phyloP scores from a whole-genome alignment of 345 rosid genomes.

The Salix viminalis region DNA sequence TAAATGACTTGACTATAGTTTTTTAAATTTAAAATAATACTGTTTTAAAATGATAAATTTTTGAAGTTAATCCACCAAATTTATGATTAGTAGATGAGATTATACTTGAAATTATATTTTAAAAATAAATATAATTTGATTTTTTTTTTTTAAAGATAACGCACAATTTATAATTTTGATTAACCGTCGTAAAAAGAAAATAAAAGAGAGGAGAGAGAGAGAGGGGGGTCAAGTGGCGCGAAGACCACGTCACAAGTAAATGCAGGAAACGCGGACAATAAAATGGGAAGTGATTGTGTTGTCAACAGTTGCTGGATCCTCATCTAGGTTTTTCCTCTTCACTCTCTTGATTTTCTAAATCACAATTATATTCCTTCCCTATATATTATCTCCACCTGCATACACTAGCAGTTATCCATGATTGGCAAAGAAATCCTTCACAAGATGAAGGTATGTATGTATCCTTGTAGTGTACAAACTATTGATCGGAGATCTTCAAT shows the following conservation, averaged over 20 bases:
- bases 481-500: not conserved
- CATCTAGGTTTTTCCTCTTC: not conserved
- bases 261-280: not conserved
- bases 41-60: too few relatives aligned
- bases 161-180: too few relatives aligned
- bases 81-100: too few relatives aligned
- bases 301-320: not conserved
- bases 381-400: not conserved
- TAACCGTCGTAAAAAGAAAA: too few relatives aligned
- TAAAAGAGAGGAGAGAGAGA: too few relatives aligned
- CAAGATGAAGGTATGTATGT: slow-evolving; percentile 63
- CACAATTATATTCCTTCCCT: not conserved
- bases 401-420: slow-evolving; percentile 33
- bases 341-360: not conserved
- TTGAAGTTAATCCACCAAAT: too few relatives aligned
- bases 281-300: not conserved
- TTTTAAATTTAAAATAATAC: too few relatives aligned
- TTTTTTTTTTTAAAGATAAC: too few relatives aligned
- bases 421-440: slow-evolving; percentile 60
- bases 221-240: not conserved
- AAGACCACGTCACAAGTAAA: not conserved
- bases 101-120: too few relatives aligned
- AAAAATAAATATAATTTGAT: too few relatives aligned
- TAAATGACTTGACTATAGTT: too few relatives aligned
- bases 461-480: not conserved